phyloP scores from a whole-genome alignment of 352 stramenopile species.

The Hyphochytrium catenoides region DNA sequence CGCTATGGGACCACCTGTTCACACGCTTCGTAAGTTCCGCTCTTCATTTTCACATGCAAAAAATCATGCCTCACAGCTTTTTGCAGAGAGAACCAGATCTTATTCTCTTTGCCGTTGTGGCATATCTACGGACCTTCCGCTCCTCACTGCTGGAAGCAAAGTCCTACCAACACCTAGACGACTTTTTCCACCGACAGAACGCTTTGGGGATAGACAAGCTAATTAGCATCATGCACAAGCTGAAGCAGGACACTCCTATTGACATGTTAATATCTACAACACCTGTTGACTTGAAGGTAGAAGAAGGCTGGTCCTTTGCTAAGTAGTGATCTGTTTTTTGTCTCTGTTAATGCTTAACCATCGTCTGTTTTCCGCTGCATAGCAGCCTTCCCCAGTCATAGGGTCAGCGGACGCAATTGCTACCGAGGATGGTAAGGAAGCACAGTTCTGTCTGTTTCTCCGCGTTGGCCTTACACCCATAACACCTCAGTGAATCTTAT shows the following conservation, averaged over 20 bases:
- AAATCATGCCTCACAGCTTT: conserved; percentile 11
- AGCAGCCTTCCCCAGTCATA: too few species aligned
- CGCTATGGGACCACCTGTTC: conserved; percentile 62
- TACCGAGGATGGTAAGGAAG: conserved; percentile 2
- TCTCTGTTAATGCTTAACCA: too few species aligned
- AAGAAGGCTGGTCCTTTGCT: too few species aligned
- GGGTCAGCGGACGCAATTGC: conserved; percentile 16
- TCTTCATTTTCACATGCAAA: conserved; percentile 11
- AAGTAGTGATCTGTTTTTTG: too few species aligned
- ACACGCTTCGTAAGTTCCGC: conserved; percentile 20
- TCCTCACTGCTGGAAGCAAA: conserved; percentile 22
- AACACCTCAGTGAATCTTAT: conserved; percentile 8
- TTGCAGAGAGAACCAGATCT: conserved; percentile 17
- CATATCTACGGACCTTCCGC: conserved; percentile 41
- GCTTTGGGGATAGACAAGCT: conserved; percentile 39
- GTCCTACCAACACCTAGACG: conserved; percentile 32
- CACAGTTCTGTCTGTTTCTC: not conserved
- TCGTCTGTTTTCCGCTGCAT: too few species aligned
- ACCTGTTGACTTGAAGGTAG: not conserved
- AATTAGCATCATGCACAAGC: conserved; percentile 30
- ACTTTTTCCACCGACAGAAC: conserved; percentile 62
- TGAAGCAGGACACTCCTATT: conserved; percentile 5
- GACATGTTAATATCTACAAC: conserved; percentile 1
- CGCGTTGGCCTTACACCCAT: not conserved
- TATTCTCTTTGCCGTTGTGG: conserved; percentile 30